These are phyloP conservation scores for Saccharomyces hybrid DNA, from an alignment of 1,139 yeast species.

Conservation along the genomic window DNA sequence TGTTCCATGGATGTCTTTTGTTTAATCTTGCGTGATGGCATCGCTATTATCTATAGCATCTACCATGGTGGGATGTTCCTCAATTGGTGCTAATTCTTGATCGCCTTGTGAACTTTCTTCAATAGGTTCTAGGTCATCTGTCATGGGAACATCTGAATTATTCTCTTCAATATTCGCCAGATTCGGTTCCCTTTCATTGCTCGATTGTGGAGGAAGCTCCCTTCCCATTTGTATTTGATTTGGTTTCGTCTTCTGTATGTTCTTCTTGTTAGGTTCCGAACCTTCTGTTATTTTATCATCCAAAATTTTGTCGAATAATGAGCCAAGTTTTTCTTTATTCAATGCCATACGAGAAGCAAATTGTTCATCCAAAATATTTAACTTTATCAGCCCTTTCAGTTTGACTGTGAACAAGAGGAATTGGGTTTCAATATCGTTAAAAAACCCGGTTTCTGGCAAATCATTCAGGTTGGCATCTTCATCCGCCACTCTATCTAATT, in stretches of 20 bases:
- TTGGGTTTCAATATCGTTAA: slow-evolving; percentile 34
- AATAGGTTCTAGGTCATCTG: slow-evolving; percentile 5
- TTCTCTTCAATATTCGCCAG: not conserved
- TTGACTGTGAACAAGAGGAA: slow-evolving; percentile 48
- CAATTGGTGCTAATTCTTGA: slow-evolving; percentile 12
- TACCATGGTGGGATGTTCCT: slow-evolving; percentile 11
- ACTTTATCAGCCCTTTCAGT: slow-evolving; percentile 39
- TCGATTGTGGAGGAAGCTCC: not conserved
- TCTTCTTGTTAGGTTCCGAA: not conserved
- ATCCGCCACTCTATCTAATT: slow-evolving; percentile 46
- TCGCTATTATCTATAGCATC: not conserved
- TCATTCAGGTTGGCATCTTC: slow-evolving; percentile 53
- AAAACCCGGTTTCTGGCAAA: slow-evolving; percentile 17
- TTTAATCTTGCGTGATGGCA: not conserved
- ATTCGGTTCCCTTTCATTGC: not conserved
- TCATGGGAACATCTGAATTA: not conserved
- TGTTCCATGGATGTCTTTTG: not conserved
- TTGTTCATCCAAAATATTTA: slow-evolving; percentile 34
- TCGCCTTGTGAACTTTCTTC: slow-evolving; percentile 7
- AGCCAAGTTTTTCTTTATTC: slow-evolving; percentile 45
- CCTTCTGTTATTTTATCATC: slow-evolving; percentile 25
- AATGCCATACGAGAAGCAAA: slow-evolving; percentile 39
- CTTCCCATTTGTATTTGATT: not conserved
- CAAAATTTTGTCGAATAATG: slow-evolving; percentile 28
- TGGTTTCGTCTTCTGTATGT: not conserved